Evolutionary conservation across 106 monocot species (phyloP), one percentile per base, ranked within the genome.

Genomic region (Dioscorea zingiberensis): DNA sequence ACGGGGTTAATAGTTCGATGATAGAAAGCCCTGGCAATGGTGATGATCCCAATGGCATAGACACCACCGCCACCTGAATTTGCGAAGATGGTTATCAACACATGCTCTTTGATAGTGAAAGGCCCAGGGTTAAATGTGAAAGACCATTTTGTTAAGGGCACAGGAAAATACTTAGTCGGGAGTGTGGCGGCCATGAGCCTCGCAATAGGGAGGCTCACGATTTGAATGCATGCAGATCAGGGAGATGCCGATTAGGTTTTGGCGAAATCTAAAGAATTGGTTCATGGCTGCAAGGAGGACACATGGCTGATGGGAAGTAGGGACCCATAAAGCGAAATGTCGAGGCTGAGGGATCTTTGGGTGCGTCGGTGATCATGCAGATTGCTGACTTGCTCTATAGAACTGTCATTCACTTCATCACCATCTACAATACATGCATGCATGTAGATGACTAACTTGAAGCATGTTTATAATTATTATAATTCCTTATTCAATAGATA

Each of bases 241-340:
- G 5, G 47, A 25, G 6, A n/a, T 17, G 25, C 25, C 15, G 13
- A 64, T n/a, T 21, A 16, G 60, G 30, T 63, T 73, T 4, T 32
- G 27, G 3, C 72, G 63, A n/a, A 25, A 73, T 18, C 23, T 18
- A 32, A 64, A 64, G 63, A 73, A 64, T 22, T 64, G 55, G 64
- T 73, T 73, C 18, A 47, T 27, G 26, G 66, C 66, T 2, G 74
- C 8, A 3, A 74, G 48, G 28, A 67, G 3, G 0, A 51, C 66
- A 51, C 74, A 74, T 2, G 65, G 48, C 1, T n/a, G n/a, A n/a
- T n/a, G n/a, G n/a, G n/a, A n/a, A 18, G 32, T 27, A 49, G 3
- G 47, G 1, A 74, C 21, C 74, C 74, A 74, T 51, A 66, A 66
- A 30, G n/a, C 74, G 55, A 59, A 74, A 66, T 9, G 74, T 74